Evolutionary conservation across 2,329 filamentous ascomycete species (phyloP).

Genomic region (Scedosporium boydii): DNA sequence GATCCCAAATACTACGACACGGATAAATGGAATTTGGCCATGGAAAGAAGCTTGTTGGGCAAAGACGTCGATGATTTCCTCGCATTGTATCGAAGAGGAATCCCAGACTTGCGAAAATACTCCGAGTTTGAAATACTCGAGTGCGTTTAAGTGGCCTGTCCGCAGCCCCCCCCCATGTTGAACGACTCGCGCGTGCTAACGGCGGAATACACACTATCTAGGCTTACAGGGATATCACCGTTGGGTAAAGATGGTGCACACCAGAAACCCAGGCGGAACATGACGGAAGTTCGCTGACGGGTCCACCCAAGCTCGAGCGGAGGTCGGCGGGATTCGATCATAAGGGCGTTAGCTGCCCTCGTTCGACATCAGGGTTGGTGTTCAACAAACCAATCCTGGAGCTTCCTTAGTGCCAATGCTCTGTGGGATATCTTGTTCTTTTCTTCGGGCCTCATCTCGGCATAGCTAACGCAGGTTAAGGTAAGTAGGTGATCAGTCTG

Average conservation of each 20-base stretch:
- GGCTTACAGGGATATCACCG: background rate
- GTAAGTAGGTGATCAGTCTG: background rate
- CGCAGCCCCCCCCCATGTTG: background rate
- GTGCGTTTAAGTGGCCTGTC: slow-evolving; percentile 32
- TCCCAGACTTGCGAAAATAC: slow-evolving; percentile 58
- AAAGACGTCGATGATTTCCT: slow-evolving; percentile 40
- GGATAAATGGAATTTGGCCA: slow-evolving; percentile 4
- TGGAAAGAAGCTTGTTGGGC: background rate
- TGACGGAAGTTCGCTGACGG: too few species aligned
- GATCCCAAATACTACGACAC: slow-evolving; percentile 45
- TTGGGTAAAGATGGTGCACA: background rate
- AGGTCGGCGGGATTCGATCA: too few species aligned
- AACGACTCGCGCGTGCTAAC: background rate
- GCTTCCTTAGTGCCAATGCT: slow-evolving; percentile 73
- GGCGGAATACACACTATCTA: background rate
- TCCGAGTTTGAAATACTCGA: slow-evolving; percentile 71
- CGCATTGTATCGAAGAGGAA: slow-evolving; percentile 63
- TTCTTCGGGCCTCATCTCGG: slow-evolving; percentile 81
- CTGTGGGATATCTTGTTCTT: slow-evolving; percentile 95
- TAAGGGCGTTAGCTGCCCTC: background rate
- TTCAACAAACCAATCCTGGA: slow-evolving; percentile 68
- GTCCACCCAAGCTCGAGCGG: too few species aligned
- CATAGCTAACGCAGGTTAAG: slow-evolving; percentile 45
- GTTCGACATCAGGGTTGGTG: slow-evolving; percentile 12
- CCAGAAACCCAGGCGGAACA: too few species aligned